A percentile compares a stretch with the other conserved stretches of the same genome.
These are phyloP conservation scores for Crithidia fasciculata DNA, from an alignment of 208 protist genomes.

Conservation along the genomic window DNA sequence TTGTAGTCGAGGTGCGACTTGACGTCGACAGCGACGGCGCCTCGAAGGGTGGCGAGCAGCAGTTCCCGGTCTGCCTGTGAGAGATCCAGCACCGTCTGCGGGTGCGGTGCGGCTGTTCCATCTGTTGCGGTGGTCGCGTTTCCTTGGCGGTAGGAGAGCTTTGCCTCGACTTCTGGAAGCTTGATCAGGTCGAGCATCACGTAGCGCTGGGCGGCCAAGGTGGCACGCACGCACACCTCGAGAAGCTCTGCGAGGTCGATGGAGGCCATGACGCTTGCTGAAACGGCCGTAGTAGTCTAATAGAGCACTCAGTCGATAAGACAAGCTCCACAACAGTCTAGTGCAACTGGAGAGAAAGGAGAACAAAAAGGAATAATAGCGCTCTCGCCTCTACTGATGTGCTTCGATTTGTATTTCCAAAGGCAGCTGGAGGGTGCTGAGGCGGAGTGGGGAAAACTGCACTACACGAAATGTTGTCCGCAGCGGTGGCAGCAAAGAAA, in stretches of 20 bases:
- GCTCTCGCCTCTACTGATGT: too few relatives aligned
- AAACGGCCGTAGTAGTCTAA: background rate
- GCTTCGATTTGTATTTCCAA: too few relatives aligned
- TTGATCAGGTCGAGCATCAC: conserved; percentile 45
- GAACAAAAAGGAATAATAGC: too few relatives aligned
- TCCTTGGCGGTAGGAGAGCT: conserved; percentile 3
- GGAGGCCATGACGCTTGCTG: conserved; percentile 24
- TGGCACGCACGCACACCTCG: conserved; percentile 40
- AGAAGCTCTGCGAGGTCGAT: conserved; percentile 50
- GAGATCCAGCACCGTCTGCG: conserved; percentile 46
- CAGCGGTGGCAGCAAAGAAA: too few relatives aligned
- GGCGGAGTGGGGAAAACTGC: too few relatives aligned
- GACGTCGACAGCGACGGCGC: conserved; percentile 43
- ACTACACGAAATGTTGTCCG: too few relatives aligned
- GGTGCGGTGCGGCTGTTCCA: background rate
- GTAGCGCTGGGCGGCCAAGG: conserved; percentile 58
- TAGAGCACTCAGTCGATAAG: too few relatives aligned
- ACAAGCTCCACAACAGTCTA: too few relatives aligned
- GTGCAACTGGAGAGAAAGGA: too few relatives aligned
- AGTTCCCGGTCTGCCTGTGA: conserved; percentile 4
- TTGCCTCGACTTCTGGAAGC: conserved; percentile 12
- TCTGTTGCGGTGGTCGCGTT: background rate
- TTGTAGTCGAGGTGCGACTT: conserved; percentile 51
- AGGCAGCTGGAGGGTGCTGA: too few relatives aligned
- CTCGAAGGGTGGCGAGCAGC: conserved; percentile 30